These are phyloP conservation scores for Sporothrix brasiliensis DNA, from an alignment of 2,329 filamentous ascomycete genomes.

Conservation along the genomic window DNA sequence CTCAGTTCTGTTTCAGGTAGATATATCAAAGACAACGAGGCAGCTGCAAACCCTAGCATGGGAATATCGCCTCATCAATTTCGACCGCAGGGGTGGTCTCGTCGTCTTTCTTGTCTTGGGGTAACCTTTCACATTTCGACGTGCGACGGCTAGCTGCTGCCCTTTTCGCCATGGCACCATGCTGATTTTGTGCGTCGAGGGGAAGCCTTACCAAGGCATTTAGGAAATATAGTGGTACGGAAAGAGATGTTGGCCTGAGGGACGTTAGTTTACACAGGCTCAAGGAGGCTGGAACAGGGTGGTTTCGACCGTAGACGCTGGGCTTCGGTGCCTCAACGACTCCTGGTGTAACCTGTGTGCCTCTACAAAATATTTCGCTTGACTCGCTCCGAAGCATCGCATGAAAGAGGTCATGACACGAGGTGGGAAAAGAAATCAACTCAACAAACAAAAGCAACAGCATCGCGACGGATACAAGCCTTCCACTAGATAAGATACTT, in stretches of 20 bases:
- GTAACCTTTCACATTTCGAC: constrained; percentile 15
- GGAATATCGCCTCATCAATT: background rate
- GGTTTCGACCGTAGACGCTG: background rate
- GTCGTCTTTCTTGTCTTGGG: background rate
- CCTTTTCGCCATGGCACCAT: background rate
- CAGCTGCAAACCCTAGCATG: background rate
- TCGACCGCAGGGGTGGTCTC: background rate
- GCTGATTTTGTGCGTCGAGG: constrained; percentile 6
- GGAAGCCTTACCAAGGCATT: background rate
- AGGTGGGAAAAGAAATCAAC: background rate
- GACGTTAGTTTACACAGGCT: background rate
- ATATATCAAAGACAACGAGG: constrained; percentile 12
- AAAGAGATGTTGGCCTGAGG: background rate
- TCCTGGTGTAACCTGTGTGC: background rate
- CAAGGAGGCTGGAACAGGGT: background rate
- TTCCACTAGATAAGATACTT: background rate
- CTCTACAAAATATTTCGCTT: constrained; percentile 6
- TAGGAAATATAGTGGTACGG: background rate
- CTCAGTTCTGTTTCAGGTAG: constrained; percentile 26
- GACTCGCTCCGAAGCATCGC: constrained; percentile 20
- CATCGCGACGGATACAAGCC: background rate
- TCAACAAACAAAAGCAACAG: background rate
- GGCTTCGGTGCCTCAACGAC: constrained; percentile 3
- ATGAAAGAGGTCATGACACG: background rate
- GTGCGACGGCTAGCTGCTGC: constrained; percentile 28